Base-by-base conservation (phyloP, 2,329 filamentous ascomycete species). In the Phaeosphaeriaceae sp. region DNA sequence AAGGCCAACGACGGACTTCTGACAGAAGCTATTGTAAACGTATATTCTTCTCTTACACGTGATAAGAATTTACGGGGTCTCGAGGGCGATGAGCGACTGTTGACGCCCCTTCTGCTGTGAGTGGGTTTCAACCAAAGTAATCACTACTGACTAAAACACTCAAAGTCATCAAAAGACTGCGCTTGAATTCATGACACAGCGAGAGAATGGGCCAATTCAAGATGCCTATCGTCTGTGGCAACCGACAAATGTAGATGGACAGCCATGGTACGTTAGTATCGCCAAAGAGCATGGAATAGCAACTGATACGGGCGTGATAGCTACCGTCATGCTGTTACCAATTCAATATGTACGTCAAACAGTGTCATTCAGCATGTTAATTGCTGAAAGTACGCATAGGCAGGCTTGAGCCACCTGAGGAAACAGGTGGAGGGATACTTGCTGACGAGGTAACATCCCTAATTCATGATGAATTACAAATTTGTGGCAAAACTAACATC, bases 391-490 rank as follows among this genome's bases (percentile, higher is more conserved):
- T 2, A 34, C 4, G 7, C 2, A 26, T 8, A 54, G 52, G 45
- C 12, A 42, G 46, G 30, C 30, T 55, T n/a, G 48, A 54, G 4
- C 58, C 56, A 1, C 36, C 33, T 8, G 69, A 46, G 4, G 43
- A 74, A 38, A 68, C 53, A 2, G 68, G 69, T 12, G 77, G 71
- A 30, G 81, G 80, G 0, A 79, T 86, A n/a, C 58, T 85, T 2
- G 82, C 82, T 0, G 83, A 86, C 58, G 82, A 85, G 36, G 36
- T 39, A 39, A 8, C n/a, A 11, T 17, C 8, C n/a, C 17, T 20
- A 2, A 15, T 12, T 8, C 5, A 20, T 6, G 17, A 36, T 4
- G 8, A 12, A 18, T 9, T 16, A 17, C 6, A 7, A 9, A 12
- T 7, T 36, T 17, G 17, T 18, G 16, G 6, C 15, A 20, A 12